A percentile compares a stretch with the other conserved stretches of the same genome.
Conservation (phyloP, 441 rosid species). For the Populus hybrid region DNA sequence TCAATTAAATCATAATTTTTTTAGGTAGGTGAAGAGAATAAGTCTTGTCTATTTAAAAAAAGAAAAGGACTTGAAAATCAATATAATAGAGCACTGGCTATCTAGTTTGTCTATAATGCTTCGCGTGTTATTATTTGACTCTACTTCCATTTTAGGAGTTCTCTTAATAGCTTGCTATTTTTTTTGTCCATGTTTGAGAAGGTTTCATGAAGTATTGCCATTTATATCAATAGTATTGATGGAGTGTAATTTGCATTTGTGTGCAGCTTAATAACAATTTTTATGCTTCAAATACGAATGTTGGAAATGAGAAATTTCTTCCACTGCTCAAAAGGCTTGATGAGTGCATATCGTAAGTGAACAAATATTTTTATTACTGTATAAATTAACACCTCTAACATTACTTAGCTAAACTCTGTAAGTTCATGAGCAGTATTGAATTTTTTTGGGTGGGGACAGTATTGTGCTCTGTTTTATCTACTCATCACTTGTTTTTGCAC, state of each 20-base stretch:
- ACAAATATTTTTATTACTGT: constrained; percentile 4
- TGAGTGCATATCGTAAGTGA: constrained; percentile 88
- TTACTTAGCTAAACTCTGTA: background rate
- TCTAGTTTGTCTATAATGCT: no score
- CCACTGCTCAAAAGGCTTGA: constrained; percentile 89
- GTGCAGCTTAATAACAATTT: constrained; percentile 83
- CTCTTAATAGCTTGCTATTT: background rate
- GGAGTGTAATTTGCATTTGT: constrained; percentile 16
- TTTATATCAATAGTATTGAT: background rate
- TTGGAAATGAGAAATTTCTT: constrained; percentile 76
- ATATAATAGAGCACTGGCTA: no score
- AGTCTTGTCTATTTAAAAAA: no score
- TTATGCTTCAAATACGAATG: constrained; percentile 82
- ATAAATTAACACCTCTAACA: background rate
- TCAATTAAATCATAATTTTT: background rate
- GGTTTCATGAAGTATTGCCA: background rate
- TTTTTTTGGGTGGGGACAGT: background rate
- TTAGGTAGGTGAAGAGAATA: no score
- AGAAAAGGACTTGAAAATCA: background rate
- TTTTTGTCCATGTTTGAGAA: background rate
- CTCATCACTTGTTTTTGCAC: constrained; percentile 9
- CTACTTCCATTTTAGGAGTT: no score
- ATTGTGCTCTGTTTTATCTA: constrained; percentile 4
- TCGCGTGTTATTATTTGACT: no score
- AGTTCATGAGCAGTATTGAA: background rate